Evolutionary conservation across 345 rosid species (phyloP).

Genomic region (Eutrema yunnanense): DNA sequence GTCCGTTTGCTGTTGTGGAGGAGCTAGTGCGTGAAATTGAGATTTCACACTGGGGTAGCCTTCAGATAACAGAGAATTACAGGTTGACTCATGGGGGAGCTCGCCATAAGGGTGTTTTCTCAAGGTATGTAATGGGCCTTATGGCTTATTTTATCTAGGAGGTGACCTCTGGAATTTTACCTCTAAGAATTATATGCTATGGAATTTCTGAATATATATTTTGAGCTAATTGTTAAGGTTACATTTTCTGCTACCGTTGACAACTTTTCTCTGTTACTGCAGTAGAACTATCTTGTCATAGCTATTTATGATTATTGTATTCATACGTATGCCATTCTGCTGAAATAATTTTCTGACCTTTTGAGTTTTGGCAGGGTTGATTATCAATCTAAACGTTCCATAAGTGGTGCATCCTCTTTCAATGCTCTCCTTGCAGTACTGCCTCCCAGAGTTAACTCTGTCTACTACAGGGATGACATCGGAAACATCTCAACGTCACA

Average conservation of each 20-base stretch:
- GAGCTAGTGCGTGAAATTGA: conserved; percentile 93
- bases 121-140: conserved; percentile 47
- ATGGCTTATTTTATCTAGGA: neutral
- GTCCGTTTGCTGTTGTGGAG: conserved; percentile 96
- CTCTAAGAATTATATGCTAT: neutral
- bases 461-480: conserved; percentile 87
- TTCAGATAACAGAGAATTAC: conserved; percentile 87
- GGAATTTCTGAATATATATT: neutral
- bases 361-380: conserved; percentile 75
- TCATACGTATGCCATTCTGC: neutral
- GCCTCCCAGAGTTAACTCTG: conserved; percentile 94
- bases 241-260: neutral
- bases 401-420: conserved; percentile 77
- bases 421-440: conserved; percentile 68
- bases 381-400: conserved; percentile 67
- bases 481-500: conserved; percentile 94
- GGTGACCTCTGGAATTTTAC: neutral
- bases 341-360: conserved; percentile 9
- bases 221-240: neutral
- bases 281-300: neutral
- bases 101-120: conserved; percentile 88
- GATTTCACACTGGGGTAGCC: conserved; percentile 96
- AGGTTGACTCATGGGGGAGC: conserved; percentile 92
- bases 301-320: neutral
- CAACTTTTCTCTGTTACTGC: neutral